A percentile compares a stretch with the other conserved stretches of the same genome.
Evolutionary conservation across 73 alveolate genomes (phyloP).

Genomic region (Effrenium voratum): DNA sequence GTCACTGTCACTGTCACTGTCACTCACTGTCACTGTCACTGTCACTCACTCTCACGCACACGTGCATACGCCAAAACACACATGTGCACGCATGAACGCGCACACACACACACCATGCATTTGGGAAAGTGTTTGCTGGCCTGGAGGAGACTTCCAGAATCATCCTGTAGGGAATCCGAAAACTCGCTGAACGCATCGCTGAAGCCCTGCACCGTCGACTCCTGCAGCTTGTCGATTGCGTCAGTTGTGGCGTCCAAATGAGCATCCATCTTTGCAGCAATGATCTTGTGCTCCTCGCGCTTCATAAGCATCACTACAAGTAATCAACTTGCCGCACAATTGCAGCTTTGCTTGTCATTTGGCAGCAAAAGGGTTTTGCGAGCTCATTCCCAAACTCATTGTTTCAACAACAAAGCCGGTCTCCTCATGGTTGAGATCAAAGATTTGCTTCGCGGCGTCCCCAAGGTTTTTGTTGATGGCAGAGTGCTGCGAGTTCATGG

Average conservation of each 20-base stretch:
- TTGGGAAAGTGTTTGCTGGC: too few relatives aligned
- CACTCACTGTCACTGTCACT: slow-evolving; percentile 16
- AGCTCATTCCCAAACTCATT: too few relatives aligned
- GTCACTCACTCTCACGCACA: neutral
- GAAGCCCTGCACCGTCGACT: slow-evolving; percentile 26
- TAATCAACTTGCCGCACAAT: too few relatives aligned
- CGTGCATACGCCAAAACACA: neutral
- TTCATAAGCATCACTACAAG: too few relatives aligned
- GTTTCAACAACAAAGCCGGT: too few relatives aligned
- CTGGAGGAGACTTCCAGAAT: neutral
- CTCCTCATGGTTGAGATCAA: slow-evolving; percentile 24
- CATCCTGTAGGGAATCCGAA: neutral
- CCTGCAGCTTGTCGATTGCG: slow-evolving; percentile 4
- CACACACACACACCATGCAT: too few relatives aligned
- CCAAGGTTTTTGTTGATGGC: slow-evolving; percentile 12
- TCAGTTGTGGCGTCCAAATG: slow-evolving; percentile 25
- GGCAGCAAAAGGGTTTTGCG: too few relatives aligned
- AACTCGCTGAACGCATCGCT: slow-evolving; percentile 14
- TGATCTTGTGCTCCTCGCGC: slow-evolving; percentile 26
- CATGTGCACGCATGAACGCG: too few relatives aligned
- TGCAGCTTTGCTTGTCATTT: too few relatives aligned
- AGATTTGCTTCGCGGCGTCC: slow-evolving; percentile 19
- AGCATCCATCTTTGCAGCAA: slow-evolving; percentile 1
- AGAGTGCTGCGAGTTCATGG: slow-evolving; percentile 19
- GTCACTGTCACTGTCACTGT: neutral